These are phyloP conservation scores for Cyamopsis tetragonoloba DNA, from an alignment of 306 rosid genomes.

Conservation along the genomic window DNA sequence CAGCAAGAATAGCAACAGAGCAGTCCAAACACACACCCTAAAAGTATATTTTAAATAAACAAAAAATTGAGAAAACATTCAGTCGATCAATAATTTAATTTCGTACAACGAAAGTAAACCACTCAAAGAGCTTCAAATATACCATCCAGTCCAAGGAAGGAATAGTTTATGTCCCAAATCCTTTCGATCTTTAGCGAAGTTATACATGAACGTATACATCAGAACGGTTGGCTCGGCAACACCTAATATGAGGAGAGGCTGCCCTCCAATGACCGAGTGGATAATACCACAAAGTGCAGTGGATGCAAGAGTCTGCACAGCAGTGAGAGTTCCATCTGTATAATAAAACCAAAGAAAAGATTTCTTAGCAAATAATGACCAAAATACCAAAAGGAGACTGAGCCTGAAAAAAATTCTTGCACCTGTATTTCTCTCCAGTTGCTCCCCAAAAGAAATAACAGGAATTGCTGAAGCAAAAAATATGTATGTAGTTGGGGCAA, in stretches of 20 bases:
- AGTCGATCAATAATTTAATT: slow-evolving; percentile 14
- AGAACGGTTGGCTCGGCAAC: slow-evolving; percentile 97
- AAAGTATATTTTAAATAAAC: neutral
- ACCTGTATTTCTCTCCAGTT: slow-evolving; percentile 85
- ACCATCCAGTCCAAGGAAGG: slow-evolving; percentile 97
- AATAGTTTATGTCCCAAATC: slow-evolving; percentile 87
- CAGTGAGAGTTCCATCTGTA: slow-evolving; percentile 86
- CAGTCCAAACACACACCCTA: slow-evolving; percentile 97
- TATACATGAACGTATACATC: slow-evolving; percentile 89
- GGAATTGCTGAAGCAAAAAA: slow-evolving; percentile 99
- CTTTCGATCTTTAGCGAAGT: slow-evolving; percentile 80
- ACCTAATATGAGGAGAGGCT: slow-evolving; percentile 92
- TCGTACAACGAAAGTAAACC: neutral
- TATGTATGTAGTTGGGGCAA: slow-evolving; percentile 95
- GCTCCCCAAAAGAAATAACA: slow-evolving; percentile 95
- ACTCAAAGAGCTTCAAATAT: slow-evolving; percentile 27
- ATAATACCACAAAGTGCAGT: slow-evolving; percentile 84
- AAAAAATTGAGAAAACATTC: slow-evolving; percentile 16
- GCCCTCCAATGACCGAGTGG: slow-evolving; percentile 92
- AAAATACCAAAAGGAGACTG: slow-evolving; percentile 26
- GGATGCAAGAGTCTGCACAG: slow-evolving; percentile 95
- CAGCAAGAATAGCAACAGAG: slow-evolving; percentile 79
- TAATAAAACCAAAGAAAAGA: slow-evolving; percentile 23
- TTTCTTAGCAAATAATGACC: slow-evolving; percentile 31
- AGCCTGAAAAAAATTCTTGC: slow-evolving; percentile 19